Evolutionary conservation across 2,329 filamentous ascomycete genomes (phyloP), one percentile per base, ranked within the genome.

Genomic region (Verticillium isaacii): DNA sequence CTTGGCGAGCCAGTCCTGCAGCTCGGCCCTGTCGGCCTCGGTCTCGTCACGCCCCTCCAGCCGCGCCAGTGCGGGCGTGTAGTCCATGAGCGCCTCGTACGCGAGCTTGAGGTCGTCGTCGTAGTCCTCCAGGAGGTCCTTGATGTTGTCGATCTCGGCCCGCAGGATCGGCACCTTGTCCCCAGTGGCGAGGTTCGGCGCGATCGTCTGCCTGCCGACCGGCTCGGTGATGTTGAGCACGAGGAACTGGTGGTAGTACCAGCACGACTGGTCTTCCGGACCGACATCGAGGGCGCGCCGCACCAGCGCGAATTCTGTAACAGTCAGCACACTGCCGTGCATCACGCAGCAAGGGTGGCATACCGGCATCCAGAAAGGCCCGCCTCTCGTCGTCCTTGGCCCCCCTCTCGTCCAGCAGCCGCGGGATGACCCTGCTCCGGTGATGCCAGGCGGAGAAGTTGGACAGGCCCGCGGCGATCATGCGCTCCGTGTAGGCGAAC

Each of bases 381-480:
- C 81, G 84, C 60, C 95, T 83, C 57, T 86, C 84, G 23, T 74
- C 77, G 57, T 86, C 82, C 63, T 85, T 83, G 2, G 91, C 89
- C 0, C 80, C 75, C 57, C 91, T 84, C 74, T 96, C 91, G 19
- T 85, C 77, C 58, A 98, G 78, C 23, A 97, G 76, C 50, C 85
- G 84, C 52, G 91, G 86, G 60, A 97, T 95, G 25, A 98, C 81
- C 70, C 91, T 91, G 67, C 90, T 92, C 59, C 95, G 87, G 71
- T 90, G 90, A 73, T 99, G 95, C 94, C 95, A 98, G 2, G 95
- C 95, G 4, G 93, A 97, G 73, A 98, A 99, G 73, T 99, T 99
- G 50, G 91, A 96, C 57, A 99, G 80, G 68, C 96, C 91, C n/a
- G 77, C 79, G 50, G 83, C 80, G 68, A 97, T 92, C 92, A 94